phyloP scores from a whole-genome alignment of 148 eudicot genomes.

The Heliosperma pusillum region DNA sequence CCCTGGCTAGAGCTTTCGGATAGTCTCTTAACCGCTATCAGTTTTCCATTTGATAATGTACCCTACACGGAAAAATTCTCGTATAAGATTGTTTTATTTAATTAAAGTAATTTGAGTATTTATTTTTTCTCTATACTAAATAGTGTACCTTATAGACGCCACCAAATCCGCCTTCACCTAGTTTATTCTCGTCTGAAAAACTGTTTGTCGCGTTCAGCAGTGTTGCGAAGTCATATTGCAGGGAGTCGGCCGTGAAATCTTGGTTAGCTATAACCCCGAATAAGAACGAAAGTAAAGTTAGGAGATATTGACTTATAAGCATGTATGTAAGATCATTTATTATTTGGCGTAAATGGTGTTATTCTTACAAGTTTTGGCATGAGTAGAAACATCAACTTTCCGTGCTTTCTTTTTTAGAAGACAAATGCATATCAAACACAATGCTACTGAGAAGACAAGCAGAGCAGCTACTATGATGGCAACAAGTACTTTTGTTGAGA shows the following conservation, averaged over 20 bases:
- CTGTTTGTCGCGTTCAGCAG: conserved; percentile 16
- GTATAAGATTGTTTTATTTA: not conserved
- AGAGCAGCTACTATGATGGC: conserved; percentile 4
- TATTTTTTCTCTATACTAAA: too few species aligned
- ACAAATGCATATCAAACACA: not conserved
- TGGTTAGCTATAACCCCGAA: not conserved
- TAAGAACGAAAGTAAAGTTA: not conserved
- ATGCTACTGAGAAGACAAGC: not conserved
- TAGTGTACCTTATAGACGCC: conserved; percentile 22
- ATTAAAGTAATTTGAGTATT: not conserved
- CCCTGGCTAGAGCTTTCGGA: conserved; percentile 28
- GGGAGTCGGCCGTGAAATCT: conserved; percentile 15
- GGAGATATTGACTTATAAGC: not conserved
- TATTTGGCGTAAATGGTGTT: not conserved
- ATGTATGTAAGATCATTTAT: too few species aligned
- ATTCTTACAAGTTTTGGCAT: not conserved
- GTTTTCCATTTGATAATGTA: conserved; percentile 18
- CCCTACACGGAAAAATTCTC: conserved; percentile 13
- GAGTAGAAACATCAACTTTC: not conserved
- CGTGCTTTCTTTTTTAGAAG: not conserved
- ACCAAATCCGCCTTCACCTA: conserved; percentile 33
- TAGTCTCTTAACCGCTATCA: conserved; percentile 33
- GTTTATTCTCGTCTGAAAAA: conserved; percentile 21
- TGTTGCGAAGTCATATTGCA: conserved; percentile 19
- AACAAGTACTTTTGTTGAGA: conserved; percentile 1